Evolutionary conservation across 768 basidiomycete species (phyloP).

Genomic region (Naganishia onofrii): DNA sequence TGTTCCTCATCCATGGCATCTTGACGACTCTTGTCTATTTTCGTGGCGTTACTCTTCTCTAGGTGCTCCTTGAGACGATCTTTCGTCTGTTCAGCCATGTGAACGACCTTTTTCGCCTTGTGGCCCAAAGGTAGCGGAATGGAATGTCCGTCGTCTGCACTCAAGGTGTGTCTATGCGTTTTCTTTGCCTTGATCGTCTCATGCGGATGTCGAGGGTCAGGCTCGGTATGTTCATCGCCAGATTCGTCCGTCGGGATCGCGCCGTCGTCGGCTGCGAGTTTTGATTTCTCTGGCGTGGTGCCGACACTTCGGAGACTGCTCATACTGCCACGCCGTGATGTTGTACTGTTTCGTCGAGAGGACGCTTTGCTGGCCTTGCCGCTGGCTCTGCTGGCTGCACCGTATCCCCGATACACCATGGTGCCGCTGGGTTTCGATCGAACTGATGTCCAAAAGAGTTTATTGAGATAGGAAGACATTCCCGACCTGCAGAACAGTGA

Average conservation of each 20-base stretch:
- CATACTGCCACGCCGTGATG: slow-evolving; percentile 42
- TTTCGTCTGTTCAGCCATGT: slow-evolving; percentile 32
- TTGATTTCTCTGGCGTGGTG: slow-evolving; percentile 6
- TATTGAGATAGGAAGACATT: slow-evolving; percentile 45
- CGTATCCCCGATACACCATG: slow-evolving; percentile 53
- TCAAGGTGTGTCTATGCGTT: slow-evolving; percentile 5
- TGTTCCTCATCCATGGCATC: slow-evolving; percentile 49
- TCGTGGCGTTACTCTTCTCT: slow-evolving; percentile 9
- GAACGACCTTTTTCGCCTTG: slow-evolving; percentile 22
- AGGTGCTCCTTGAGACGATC: slow-evolving; percentile 34
- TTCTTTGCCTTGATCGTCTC: slow-evolving; percentile 2
- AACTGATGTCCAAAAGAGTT: slow-evolving; percentile 48
- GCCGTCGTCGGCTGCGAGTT: slow-evolving; percentile 7
- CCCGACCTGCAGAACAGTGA: slow-evolving; percentile 35
- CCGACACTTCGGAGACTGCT: slow-evolving; percentile 33
- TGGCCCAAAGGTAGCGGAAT: slow-evolving; percentile 11
- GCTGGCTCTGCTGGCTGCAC: slow-evolving; percentile 39
- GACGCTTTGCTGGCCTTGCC: slow-evolving; percentile 28
- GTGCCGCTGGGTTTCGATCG: slow-evolving; percentile 49
- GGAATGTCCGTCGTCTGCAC: slow-evolving; percentile 26
- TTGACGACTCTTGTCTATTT: slow-evolving; percentile 32
- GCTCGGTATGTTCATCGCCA: slow-evolving; percentile 2
- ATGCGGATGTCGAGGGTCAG: background rate
- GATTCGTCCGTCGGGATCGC: slow-evolving; percentile 9
- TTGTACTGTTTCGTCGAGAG: slow-evolving; percentile 21